Evolutionary conservation across 2,329 filamentous ascomycete species (phyloP), one percentile per base, ranked within the genome.

Genomic region (Penicillium janthinellum): DNA sequence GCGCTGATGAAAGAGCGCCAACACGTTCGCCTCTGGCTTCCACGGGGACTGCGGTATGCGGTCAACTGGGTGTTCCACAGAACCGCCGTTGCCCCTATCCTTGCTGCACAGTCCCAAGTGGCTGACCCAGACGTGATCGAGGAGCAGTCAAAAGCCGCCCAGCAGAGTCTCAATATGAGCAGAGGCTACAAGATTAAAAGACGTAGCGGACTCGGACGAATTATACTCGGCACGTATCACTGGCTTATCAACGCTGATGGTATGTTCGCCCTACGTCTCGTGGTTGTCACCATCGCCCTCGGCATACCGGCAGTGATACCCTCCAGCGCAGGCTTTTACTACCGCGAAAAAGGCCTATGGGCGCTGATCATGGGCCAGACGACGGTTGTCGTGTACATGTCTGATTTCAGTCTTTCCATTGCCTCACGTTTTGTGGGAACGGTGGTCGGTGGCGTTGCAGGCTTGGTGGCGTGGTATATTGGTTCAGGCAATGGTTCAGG

Each of bases 261-360:
- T 0, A 72, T 82, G 65, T 83, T 78, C 56, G 81, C 79, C 0
- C 56, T 83, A 10, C 78, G 82, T 2, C 77, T 83, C 71, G 79
- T 83, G 0, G 62, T 78, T 6, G 78, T 82, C 0, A 83, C 82
- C 0, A 69, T 84, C 11, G 81, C 77, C 0, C 69, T 76, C 0
- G 67, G 71, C 0, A 77, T 84, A 4, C 78, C 81, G 0, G 75
- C 78, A 0, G 73, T 74, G 0, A 71, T 84, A 3, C 78, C 79
- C 0, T 66, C 69, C 28, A 76, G 75, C 1, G 77, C 82, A 0
- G 81, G 79, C 1, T 84, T 84, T 64, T 83, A 78, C 62, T 84
- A 82, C 52, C 76, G 81, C 2, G 77, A 84, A 57, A 83, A 82
- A 64, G 81, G 82, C 0, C 71, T 84, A 0, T 84, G 82, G 82